A percentile compares a stretch with the other conserved stretches of the same genome.
Evolutionary conservation across 495 filamentous ascomycete genomes (phyloP).

Genomic region (Pseudevernia furfuracea): DNA sequence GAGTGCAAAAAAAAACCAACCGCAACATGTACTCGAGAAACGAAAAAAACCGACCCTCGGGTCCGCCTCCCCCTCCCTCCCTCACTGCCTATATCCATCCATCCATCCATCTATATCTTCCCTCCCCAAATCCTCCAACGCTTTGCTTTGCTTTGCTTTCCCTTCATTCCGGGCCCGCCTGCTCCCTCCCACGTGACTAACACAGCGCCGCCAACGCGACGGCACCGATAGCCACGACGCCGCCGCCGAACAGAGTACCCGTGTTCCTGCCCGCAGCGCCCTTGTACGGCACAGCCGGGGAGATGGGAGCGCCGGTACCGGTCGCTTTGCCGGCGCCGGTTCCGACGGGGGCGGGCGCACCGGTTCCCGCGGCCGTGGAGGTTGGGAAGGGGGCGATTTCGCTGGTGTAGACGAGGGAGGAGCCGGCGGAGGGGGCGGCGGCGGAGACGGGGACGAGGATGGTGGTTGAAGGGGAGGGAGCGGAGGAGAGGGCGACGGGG

Average conservation of each 20-base stretch:
- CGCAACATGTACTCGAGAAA: too few species aligned
- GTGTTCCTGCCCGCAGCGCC: slow-evolving; percentile 12
- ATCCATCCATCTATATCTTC: too few species aligned
- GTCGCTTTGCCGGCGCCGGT: neutral
- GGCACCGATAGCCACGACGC: slow-evolving; percentile 7
- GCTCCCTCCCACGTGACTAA: slow-evolving; percentile 18
- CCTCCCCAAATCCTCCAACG: too few species aligned
- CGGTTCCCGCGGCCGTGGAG: slow-evolving; percentile 5
- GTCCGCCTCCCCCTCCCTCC: too few species aligned
- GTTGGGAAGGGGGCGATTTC: slow-evolving; percentile 13
- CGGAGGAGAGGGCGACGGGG: neutral
- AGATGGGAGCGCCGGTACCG: slow-evolving; percentile 6
- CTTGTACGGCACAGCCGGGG: slow-evolving; percentile 1
- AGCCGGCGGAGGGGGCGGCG: slow-evolving; percentile 1
- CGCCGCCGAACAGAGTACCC: neutral
- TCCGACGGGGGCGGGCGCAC: neutral
- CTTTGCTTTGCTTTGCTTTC: too few species aligned
- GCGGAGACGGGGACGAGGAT: neutral
- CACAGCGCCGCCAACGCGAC: slow-evolving; percentile 7
- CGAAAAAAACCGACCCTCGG: too few species aligned
- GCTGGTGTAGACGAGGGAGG: neutral
- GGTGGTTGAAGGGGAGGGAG: neutral
- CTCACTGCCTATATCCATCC: too few species aligned
- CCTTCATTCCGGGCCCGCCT: too few species aligned
- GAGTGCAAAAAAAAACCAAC: too few species aligned